Evolutionary conservation across 768 basidiomycete species (phyloP), one percentile per base, ranked within the genome.

Genomic region (Suillus fuscotomentosus): DNA sequence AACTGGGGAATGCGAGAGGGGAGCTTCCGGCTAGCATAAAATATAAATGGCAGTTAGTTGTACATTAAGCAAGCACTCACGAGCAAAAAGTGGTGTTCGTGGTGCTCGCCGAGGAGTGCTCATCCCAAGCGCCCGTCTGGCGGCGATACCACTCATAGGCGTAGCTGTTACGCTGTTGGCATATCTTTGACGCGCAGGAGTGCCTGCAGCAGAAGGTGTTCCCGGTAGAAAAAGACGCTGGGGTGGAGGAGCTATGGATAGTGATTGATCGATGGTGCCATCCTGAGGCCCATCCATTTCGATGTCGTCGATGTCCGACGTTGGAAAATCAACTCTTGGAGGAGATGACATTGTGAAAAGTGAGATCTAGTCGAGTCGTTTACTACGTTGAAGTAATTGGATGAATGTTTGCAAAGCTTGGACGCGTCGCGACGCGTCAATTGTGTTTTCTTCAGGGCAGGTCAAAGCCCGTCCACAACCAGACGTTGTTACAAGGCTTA

Each of bases 1-100:
- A 89, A 61, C 84, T 87, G 0, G 88, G 89, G 69, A 85, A 88
- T 5, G 83, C 80, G 69, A 89, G 77, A 5, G 88, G 88, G 2
- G 88, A 89, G 63, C 85, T 86, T 7, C 83, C 83, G 51, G 79
- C 83, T 84, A 65, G 10, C 68, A 63, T 62, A 64, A 39, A 63
- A 45, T 60, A 53, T 41, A 45, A 56, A n/a, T 13, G 2, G 27
- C 54, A 60, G 39, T 2, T 11, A 34, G 41, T 22, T 24, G 5
- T 27, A 20, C 3, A 47, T 20, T 11, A 31, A 48, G 55, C 24
- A 38, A 69, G n/a, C 47, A 72, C 83, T 72, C 66, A 84, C 84
- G 78, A 66, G 78, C 78, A 69, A 86, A 86, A 31, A 85, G 73
- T 41, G 84, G 85, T 14, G 82, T 83, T 63, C 62, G 55, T 54